phyloP scores from a whole-genome alignment of 768 basidiomycete genomes.

The Favolaschia claudopus region DNA sequence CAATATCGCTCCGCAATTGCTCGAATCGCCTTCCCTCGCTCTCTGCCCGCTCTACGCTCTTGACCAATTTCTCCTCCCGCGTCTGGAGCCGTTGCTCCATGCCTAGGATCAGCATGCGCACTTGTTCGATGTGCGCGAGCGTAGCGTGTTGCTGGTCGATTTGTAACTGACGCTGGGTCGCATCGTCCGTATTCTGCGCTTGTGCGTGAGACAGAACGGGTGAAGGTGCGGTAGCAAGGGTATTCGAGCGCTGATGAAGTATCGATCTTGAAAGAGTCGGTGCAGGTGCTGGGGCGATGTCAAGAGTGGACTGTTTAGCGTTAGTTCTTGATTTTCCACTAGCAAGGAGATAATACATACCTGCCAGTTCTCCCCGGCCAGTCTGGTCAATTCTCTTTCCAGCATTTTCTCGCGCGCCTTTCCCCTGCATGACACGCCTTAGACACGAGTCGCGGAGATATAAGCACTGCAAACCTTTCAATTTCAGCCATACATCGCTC shows the following conservation, averaged over 20 bases:
- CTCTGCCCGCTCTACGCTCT: conserved; percentile 68
- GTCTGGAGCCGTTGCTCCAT: conserved; percentile 77
- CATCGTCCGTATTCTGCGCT: conserved; percentile 7
- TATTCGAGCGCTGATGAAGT: conserved; percentile 44
- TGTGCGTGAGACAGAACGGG: conserved; percentile 22
- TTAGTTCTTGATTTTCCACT: background rate
- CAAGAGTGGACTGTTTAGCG: conserved; percentile 8
- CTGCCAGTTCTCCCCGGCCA: conserved; percentile 88
- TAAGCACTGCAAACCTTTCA: conserved; percentile 59
- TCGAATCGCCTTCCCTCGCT: conserved; percentile 64
- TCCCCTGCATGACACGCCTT: conserved; percentile 44
- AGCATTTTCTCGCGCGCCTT: conserved; percentile 79
- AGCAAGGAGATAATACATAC: conserved; percentile 42
- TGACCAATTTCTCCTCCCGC: conserved; percentile 67
- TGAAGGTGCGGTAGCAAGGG: conserved; percentile 35
- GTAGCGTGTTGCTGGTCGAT: conserved; percentile 46
- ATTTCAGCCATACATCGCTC: conserved; percentile 85
- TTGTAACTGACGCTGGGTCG: conserved; percentile 29
- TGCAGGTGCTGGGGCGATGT: conserved; percentile 16
- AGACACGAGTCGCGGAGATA: background rate
- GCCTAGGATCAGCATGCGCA: conserved; percentile 72
- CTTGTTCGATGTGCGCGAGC: conserved; percentile 70
- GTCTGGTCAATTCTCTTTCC: conserved; percentile 72
- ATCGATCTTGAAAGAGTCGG: conserved; percentile 11
- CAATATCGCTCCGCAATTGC: conserved; percentile 49